These are phyloP conservation scores for Taphrina wiesneri DNA, from an alignment of 1,139 yeast genomes.

Conservation along the genomic window DNA sequence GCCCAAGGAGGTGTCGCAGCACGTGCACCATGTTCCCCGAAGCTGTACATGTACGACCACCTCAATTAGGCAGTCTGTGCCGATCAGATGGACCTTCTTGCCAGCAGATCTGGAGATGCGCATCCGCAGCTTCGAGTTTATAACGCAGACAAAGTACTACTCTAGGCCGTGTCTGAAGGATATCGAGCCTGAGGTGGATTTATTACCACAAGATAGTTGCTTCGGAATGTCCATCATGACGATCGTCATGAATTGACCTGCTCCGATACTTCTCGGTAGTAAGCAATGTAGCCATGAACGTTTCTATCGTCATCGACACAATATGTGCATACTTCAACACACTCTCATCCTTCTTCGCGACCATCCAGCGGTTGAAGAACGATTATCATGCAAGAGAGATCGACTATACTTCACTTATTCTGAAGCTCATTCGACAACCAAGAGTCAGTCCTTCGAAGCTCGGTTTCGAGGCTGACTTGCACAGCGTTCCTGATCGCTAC, in stretches of 20 bases:
- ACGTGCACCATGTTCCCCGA: neutral
- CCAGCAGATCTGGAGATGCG: no score
- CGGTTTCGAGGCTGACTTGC: neutral
- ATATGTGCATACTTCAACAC: constrained; percentile 24
- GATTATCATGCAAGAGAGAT: constrained; percentile 17
- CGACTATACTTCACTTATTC: constrained; percentile 9
- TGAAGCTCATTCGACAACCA: constrained; percentile 1
- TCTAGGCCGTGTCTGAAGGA: no score
- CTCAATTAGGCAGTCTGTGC: neutral
- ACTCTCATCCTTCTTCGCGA: constrained; percentile 14
- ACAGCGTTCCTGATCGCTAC: neutral
- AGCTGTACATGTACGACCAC: neutral
- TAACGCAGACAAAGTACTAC: no score
- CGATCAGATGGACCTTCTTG: neutral
- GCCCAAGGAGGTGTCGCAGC: neutral
- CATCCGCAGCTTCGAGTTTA: no score
- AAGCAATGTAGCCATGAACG: constrained; percentile 8
- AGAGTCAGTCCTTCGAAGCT: constrained; percentile 7
- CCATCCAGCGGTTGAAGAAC: constrained; percentile 28
- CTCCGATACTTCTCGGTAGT: neutral
- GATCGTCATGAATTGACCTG: neutral
- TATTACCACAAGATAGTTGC: no score
- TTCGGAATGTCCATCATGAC: no score
- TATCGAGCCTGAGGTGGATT: no score
- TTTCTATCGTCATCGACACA: constrained; percentile 16